These are phyloP conservation scores for Lactuca sativa DNA, from an alignment of 129 eudicot genomes.

Conservation along the genomic window DNA sequence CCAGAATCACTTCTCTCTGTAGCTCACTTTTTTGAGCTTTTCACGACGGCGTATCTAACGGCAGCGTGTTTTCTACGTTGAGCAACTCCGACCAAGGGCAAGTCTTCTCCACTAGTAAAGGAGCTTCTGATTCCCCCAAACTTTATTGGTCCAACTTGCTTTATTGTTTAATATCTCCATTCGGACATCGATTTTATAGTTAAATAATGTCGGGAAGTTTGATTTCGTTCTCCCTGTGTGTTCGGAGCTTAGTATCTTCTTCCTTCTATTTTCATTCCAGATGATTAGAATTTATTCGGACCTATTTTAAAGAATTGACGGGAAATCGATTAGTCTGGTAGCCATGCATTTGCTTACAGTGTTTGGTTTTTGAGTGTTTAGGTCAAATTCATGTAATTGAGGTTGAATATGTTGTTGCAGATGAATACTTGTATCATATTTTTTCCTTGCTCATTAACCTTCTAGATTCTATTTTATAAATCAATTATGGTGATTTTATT, in stretches of 20 bases:
- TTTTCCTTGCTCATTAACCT: not conserved
- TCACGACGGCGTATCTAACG: not conserved
- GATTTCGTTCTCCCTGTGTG: not conserved
- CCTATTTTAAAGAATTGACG: not conserved
- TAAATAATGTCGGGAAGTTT: not conserved
- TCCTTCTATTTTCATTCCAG: not conserved
- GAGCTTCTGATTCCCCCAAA: not conserved
- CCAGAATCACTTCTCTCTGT: not conserved
- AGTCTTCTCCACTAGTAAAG: not conserved
- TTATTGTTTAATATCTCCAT: not conserved
- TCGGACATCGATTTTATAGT: not conserved
- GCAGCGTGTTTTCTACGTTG: slow-evolving; percentile 8
- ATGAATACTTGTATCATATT: not conserved
- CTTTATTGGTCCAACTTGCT: not conserved
- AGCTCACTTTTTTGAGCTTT: not conserved
- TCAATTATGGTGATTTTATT: slow-evolving; percentile 2
- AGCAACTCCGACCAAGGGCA: not conserved
- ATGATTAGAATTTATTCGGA: not conserved
- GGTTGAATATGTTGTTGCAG: slow-evolving; percentile 1
- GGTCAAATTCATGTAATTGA: slow-evolving; percentile 11
- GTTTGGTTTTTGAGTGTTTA: not conserved
- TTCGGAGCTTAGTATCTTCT: not conserved
- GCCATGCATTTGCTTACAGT: not conserved
- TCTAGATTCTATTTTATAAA: slow-evolving; percentile 9
- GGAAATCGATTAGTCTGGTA: slow-evolving; percentile 1